Evolutionary conservation across 1,284 basidiomycete species (phyloP), one percentile per base, ranked within the genome.

Genomic region (Cryptococcus jaspeensis): DNA sequence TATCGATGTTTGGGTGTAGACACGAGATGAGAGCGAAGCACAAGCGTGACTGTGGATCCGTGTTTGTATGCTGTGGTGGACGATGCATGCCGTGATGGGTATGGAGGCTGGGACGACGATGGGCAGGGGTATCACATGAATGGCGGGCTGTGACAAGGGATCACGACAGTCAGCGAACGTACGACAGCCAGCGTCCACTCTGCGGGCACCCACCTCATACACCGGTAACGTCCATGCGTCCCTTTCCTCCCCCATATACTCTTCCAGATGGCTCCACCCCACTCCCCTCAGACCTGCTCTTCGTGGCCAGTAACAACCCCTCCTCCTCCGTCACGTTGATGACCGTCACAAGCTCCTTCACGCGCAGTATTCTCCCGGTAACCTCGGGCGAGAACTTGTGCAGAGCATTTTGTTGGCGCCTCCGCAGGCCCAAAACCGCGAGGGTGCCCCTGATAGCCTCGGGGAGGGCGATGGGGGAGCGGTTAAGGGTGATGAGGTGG

Each of bases 341-440:
- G 28, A 83, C 81, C 36, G 75, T 69, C 9, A 83, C 79, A 46
- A 83, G 65, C 71, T 83, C 81, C 72, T 83, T 83, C 48, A 83
- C 78, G 22, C 65, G 69, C 18, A 83, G 66, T 37, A 83, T 79
- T 55, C 77, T 71, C 25, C 81, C 81, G 2, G 80, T 80, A 25
- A 70, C 67, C 1, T 70, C 63, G 12, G 67, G 63, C 1, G 64
- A 65, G 47, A 78, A 78, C 6, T 73, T 74, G 32, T 79, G 78
- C 54, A 81, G 74, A 13, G 81, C 78, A 20, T 73, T 75, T 63
- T 79, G 75, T 58, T 81, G 72, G 61, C 80, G 71, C 62, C 75
- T 70, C 60, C 71, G 70, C 38, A 81, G 69, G 0, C 80, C 80
- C 8, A 82, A 64, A 9, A 77, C 70, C 47, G 74, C 72, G 18